These are phyloP conservation scores for Dactylellina leptospora DNA, from an alignment of 2,329 filamentous ascomycete species.

Conservation along the genomic window DNA sequence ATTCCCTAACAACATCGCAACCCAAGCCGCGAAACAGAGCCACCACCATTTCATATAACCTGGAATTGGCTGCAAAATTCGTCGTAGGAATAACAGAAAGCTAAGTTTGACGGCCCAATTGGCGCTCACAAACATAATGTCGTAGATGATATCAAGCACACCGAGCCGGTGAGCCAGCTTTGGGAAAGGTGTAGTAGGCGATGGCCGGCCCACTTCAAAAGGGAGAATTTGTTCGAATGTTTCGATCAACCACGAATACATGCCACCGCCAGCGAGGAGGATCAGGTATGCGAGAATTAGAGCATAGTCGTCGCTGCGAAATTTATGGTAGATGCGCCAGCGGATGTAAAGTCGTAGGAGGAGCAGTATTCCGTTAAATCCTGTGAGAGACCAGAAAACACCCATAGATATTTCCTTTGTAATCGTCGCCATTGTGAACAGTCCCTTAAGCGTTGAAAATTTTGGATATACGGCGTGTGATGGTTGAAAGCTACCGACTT, in stretches of 20 bases:
- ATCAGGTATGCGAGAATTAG: not conserved
- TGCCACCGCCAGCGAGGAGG: not conserved
- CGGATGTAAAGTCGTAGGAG: not conserved
- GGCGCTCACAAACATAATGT: not conserved
- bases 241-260: not conserved
- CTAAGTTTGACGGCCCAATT: not conserved
- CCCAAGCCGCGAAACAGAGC: not conserved
- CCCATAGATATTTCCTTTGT: not conserved
- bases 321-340: not conserved
- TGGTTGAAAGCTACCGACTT: too few species aligned
- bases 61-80: not conserved
- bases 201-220: not conserved
- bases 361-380: not conserved
- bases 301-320: not conserved
- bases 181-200: not conserved
- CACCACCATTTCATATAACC: not conserved
- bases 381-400: slow-evolving; percentile 1
- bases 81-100: not conserved
- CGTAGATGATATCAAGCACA: not conserved
- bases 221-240: not conserved
- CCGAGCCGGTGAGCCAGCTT: not conserved
- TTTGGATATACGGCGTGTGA: too few species aligned
- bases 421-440: not conserved
- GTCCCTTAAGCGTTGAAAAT: too few species aligned
- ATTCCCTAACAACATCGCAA: not conserved